Conservation (phyloP, 495 filamentous ascomycete species). For the Polyplosphaeria fusca region DNA sequence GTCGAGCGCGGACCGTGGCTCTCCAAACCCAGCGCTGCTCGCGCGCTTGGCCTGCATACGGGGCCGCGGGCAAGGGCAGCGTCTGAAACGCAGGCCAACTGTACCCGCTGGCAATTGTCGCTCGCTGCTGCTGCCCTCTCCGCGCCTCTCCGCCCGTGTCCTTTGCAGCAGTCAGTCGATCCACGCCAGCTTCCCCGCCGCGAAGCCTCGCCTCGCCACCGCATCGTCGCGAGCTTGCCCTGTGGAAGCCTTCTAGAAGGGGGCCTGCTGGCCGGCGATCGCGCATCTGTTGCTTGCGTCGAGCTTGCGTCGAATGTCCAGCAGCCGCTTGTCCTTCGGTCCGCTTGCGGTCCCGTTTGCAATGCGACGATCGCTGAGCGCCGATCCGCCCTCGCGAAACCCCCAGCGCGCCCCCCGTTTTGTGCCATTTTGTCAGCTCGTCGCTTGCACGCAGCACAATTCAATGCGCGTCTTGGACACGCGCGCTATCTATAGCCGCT, state of each 20-base stretch:
- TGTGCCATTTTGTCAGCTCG: neutral
- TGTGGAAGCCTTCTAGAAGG: conserved; percentile 13
- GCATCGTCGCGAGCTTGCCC: conserved; percentile 1
- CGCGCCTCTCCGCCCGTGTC: neutral
- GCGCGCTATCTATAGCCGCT: conserved; percentile 13
- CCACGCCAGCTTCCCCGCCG: neutral
- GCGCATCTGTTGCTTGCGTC: too few relatives aligned
- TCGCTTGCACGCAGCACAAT: neutral
- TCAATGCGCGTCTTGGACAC: neutral
- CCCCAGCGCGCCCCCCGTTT: neutral
- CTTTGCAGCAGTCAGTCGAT: neutral
- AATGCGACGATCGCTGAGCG: conserved; percentile 4
- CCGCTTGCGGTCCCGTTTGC: conserved; percentile 14
- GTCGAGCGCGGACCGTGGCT: neutral
- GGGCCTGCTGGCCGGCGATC: too few relatives aligned
- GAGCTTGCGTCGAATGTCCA: too few relatives aligned
- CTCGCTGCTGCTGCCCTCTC: neutral
- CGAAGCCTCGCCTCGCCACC: conserved; percentile 2
- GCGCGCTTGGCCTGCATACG: conserved; percentile 6
- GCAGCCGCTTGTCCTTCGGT: too few relatives aligned
- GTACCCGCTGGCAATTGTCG: neutral
- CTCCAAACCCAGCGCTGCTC: neutral
- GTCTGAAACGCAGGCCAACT: conserved; percentile 1
- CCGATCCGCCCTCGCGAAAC: neutral
- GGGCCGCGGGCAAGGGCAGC: neutral